Conservation (phyloP, 768 basidiomycete species). For the Kwoniella sp. region DNA sequence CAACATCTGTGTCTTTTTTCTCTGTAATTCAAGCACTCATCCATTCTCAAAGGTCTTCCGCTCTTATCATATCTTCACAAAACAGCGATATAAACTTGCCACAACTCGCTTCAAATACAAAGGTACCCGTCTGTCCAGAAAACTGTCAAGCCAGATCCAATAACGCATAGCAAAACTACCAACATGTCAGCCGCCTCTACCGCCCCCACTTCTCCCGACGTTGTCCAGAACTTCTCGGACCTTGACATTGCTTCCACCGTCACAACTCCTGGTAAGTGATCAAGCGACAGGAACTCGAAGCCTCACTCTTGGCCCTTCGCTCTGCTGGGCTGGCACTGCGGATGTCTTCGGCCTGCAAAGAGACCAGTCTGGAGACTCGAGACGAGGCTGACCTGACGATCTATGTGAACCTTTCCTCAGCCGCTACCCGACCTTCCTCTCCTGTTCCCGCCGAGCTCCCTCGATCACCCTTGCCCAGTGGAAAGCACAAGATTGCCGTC, state of each 20-base stretch:
- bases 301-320: not conserved
- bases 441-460: slow-evolving; percentile 45
- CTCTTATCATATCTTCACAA: not conserved
- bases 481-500: slow-evolving; percentile 55
- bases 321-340: not conserved
- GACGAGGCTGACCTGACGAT: not conserved
- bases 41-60: too few relatives aligned
- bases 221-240: slow-evolving; percentile 31
- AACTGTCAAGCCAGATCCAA: not conserved
- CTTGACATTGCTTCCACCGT: slow-evolving; percentile 45
- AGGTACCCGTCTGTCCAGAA: too few relatives aligned
- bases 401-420: slow-evolving; percentile 20
- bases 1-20: too few relatives aligned
- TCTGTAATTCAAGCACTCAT: too few relatives aligned
- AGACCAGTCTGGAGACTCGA: too few relatives aligned
- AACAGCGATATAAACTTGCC: not conserved
- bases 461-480: slow-evolving; percentile 48
- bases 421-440: slow-evolving; percentile 54
- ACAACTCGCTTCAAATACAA: not conserved
- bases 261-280: slow-evolving; percentile 49
- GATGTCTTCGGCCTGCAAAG: too few relatives aligned
- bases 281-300: too few relatives aligned
- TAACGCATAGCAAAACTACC: not conserved
- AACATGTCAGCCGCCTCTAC: slow-evolving; percentile 32
- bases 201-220: slow-evolving; percentile 27